Evolutionary conservation across 768 basidiomycete genomes (phyloP), one percentile per base, ranked within the genome.

Genomic region (Neoboletus magnificus): DNA sequence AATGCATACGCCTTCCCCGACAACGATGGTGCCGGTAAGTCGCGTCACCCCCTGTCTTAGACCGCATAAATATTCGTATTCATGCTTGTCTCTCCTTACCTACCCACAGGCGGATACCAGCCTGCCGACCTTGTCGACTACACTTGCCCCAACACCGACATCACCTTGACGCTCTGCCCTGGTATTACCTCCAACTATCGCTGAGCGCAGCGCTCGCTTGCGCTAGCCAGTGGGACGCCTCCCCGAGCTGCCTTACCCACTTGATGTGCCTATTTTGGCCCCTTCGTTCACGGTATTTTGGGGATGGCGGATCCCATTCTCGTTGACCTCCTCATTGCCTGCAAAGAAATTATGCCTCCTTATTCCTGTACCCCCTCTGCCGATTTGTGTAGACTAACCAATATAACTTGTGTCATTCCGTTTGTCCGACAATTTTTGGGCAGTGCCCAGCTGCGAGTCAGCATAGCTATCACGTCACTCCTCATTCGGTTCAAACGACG

Each of bases 1-100:
- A 70, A 72, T 20, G 68, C 70, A 33, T 72, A 72, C 9, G 68
- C 68, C 27, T 70, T 70, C 64, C 68, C 68, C 22, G 68, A 70
- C 58, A 70, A 70, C 40, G 70, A 72, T 18, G 70, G 70, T 20
- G 36, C 68, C 4, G 1, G 68, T 72, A 46, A 49, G 66, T 60
- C 32, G 5, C 9, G 4, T 39, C 12, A 5, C 33, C 33, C 15
- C n/a, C 25, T 5, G n/a, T 22, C 15, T 37, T 12, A 2, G 1
- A 20, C 15, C 23, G n/a, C 37, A 16, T 36, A 6, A 20, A 20
- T 15, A 6, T 2, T 22, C 32, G 4, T 44, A n/a, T 18, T 67
- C 13, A 67, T 27, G 8, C 30, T 12, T 10, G 11, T 10, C 11
- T 32, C 30, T 16, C 33, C 11, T n/a, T 36, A 8, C 25, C 16